Evolutionary conservation across 2,329 filamentous ascomycete species (phyloP).

Genomic region (Aspergillus fijiensis): DNA sequence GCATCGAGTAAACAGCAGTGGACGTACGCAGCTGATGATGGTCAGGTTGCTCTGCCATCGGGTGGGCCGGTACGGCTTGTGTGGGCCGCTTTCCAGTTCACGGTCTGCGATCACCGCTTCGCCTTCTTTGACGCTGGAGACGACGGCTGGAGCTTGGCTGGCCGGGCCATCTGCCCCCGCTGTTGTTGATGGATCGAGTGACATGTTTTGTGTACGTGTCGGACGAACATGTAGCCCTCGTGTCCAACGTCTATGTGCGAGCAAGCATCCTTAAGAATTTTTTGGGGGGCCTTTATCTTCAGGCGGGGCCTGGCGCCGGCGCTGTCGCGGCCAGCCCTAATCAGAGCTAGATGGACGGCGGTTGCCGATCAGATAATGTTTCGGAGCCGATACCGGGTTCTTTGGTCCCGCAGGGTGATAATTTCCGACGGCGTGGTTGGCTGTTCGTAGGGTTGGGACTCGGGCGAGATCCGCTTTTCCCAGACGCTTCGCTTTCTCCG

Average conservation of each 20-base stretch:
- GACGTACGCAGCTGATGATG: conserved; percentile 31
- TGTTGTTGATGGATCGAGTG: background rate
- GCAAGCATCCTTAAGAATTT: background rate
- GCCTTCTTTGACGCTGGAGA: background rate
- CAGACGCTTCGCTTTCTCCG: background rate
- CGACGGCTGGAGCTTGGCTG: background rate
- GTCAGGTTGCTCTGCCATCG: conserved; percentile 31
- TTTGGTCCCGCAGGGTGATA: background rate
- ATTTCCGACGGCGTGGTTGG: background rate
- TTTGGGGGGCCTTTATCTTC: background rate
- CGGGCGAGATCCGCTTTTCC: background rate
- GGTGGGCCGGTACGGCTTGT: conserved; percentile 20
- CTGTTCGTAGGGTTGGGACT: background rate
- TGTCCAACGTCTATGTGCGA: background rate
- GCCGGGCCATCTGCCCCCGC: background rate
- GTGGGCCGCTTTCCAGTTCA: background rate
- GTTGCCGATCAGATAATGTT: background rate
- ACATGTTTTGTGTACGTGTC: too few relatives aligned
- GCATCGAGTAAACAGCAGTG: background rate
- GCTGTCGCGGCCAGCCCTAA: background rate
- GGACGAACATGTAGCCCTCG: background rate
- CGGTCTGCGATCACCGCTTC: conserved; percentile 3
- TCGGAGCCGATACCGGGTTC: background rate
- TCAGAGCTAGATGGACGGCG: background rate
- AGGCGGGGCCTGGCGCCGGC: background rate